These are phyloP conservation scores for Monilinia vaccinii-corymbosi DNA, from an alignment of 2,329 filamentous ascomycete species.

Conservation along the genomic window DNA sequence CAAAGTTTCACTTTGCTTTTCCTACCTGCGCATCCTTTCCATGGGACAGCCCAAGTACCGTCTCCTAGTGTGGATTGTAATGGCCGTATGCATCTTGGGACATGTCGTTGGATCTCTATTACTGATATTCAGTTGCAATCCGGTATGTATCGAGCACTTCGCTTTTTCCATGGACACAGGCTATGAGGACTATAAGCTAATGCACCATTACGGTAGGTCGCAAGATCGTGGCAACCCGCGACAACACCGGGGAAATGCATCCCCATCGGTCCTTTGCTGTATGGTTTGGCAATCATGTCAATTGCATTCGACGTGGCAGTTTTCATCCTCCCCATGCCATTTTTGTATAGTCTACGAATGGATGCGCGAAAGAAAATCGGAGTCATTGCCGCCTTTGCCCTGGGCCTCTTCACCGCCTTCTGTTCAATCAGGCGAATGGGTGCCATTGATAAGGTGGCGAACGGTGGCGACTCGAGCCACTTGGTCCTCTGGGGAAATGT, in stretches of 20 bases:
- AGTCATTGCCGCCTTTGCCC: constrained; percentile 14
- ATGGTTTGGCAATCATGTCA: neutral
- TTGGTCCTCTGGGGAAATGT: constrained; percentile 6
- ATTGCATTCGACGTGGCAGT: constrained; percentile 11
- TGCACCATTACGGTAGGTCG: neutral
- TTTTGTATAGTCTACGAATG: constrained; percentile 12
- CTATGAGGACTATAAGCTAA: neutral
- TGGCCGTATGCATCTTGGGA: neutral
- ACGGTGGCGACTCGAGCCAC: neutral
- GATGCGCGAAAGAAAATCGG: constrained; percentile 11
- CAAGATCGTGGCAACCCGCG: neutral
- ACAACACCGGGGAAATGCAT: neutral
- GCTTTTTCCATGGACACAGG: too few relatives aligned
- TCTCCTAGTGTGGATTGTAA: neutral
- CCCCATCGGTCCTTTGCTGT: neutral
- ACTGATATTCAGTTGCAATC: neutral
- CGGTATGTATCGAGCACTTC: neutral
- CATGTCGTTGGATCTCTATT: neutral
- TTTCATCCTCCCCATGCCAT: constrained; percentile 15
- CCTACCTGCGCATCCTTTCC: constrained; percentile 13
- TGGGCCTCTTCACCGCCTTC: constrained; percentile 12
- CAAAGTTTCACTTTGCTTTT: constrained; percentile 13
- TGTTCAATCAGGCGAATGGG: constrained; percentile 7
- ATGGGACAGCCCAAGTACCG: constrained; percentile 5
- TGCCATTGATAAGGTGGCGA: constrained; percentile 28